These are phyloP conservation scores for Lecanicillium sp. DNA, from an alignment of 2,329 filamentous ascomycete species.

Conservation along the genomic window DNA sequence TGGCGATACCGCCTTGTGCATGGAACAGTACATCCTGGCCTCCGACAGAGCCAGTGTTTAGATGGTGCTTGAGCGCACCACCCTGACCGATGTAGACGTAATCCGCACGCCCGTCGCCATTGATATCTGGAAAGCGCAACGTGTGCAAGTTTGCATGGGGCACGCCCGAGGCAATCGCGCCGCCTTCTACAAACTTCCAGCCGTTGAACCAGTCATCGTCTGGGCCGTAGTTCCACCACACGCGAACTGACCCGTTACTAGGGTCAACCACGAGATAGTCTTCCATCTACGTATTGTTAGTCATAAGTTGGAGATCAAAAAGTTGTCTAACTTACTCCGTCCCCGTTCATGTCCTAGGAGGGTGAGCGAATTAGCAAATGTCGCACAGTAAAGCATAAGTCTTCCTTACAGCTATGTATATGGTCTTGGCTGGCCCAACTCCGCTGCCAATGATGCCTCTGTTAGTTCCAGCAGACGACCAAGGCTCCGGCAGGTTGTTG, in stretches of 20 bases:
- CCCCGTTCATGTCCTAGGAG: slow-evolving; percentile 13
- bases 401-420: slow-evolving; percentile 8
- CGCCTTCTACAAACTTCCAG: slow-evolving; percentile 15
- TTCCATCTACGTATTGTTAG: slow-evolving; percentile 7
- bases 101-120: slow-evolving; percentile 17
- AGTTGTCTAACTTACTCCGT: slow-evolving; percentile 10
- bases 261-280: slow-evolving; percentile 13
- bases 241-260: slow-evolving; percentile 9
- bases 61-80: slow-evolving; percentile 12
- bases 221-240: slow-evolving; percentile 15
- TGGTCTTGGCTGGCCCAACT: slow-evolving; percentile 2
- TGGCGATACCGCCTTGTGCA: slow-evolving; percentile 10
- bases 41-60: slow-evolving; percentile 13
- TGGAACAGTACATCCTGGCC: slow-evolving; percentile 10
- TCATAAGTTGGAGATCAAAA: background rate
- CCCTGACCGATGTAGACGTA: slow-evolving; percentile 16
- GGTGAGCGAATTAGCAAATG: background rate
- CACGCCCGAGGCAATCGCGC: slow-evolving; percentile 15
- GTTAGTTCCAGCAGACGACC: slow-evolving; percentile 11
- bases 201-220: slow-evolving; percentile 12
- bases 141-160: slow-evolving; percentile 16
- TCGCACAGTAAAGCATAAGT: no score
- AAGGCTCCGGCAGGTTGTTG: slow-evolving; percentile 11
- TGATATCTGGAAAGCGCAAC: slow-evolving; percentile 17
- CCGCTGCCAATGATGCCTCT: slow-evolving; percentile 11